Evolutionary conservation across 495 filamentous ascomycete species (phyloP).

Genomic region (Rusavskia elegans): DNA sequence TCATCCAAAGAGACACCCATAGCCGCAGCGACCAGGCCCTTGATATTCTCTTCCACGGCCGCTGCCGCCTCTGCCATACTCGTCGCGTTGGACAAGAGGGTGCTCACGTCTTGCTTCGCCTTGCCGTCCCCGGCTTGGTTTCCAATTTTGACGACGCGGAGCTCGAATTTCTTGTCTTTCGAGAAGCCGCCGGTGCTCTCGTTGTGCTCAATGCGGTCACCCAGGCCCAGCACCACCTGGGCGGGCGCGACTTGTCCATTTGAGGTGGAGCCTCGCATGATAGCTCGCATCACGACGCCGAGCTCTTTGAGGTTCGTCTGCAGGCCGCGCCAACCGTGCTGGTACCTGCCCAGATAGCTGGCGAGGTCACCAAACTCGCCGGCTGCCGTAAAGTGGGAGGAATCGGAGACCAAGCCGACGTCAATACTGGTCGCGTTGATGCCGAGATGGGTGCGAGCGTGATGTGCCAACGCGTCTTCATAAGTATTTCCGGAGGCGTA

Average conservation of each 20-base stretch:
- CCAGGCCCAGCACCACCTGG: neutral
- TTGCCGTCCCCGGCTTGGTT: neutral
- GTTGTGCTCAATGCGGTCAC: neutral
- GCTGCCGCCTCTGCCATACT: neutral
- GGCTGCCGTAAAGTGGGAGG: neutral
- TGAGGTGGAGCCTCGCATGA: neutral
- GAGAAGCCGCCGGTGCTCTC: neutral
- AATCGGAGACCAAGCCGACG: constrained; percentile 9
- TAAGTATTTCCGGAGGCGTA: constrained; percentile 56
- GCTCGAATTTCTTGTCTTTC: neutral
- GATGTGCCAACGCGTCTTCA: constrained; percentile 25
- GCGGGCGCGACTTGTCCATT: neutral
- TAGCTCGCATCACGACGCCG: neutral
- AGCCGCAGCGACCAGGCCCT: neutral
- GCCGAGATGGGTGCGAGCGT: constrained; percentile 18
- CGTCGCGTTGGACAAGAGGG: neutral
- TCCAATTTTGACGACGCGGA: neutral
- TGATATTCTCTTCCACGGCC: neutral
- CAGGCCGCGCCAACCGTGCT: neutral
- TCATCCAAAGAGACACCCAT: neutral
- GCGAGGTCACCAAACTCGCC: constrained; percentile 1
- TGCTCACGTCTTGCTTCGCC: neutral
- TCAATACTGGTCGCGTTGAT: constrained; percentile 12
- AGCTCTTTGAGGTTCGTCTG: neutral
- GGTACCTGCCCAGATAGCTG: neutral